Base-by-base conservation (phyloP, 441 rosid genomes). In the Sinapis alba region DNA sequence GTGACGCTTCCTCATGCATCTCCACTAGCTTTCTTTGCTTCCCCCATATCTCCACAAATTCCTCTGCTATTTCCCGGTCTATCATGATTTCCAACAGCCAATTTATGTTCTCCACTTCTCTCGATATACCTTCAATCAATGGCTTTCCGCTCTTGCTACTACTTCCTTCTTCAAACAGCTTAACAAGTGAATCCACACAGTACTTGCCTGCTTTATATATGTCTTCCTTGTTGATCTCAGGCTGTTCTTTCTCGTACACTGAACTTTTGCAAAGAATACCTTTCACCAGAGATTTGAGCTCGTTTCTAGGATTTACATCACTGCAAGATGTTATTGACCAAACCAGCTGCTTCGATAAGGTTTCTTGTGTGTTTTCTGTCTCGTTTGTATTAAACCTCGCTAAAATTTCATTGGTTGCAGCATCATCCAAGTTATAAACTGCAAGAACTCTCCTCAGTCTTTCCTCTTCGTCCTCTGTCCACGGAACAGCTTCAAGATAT, bases 401-500 rank as follows among this genome's bases (percentile, higher is more conserved):
- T 62, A 86, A 73, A 69, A 92, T 92, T 45, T 92, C 94, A 36
- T 74, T 71, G 11, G 83, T 77, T 47, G 87, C 84, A 70, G 79
- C 79, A 60, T 79, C 85, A 24, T 86, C 94, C 21, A 92, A 94
- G 54, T 79, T 84, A 67, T 83, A 79, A 68, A 82, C 75, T 21
- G 81, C 65, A 76, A 92, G 79, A 50, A 89, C 41, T 71, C 74
- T 77, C 79, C 95, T 84, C 72, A 94, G 65, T 69, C 88, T 92
- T 72, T 94, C 93, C 83, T 92, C 97, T 84, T 92, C 97, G 30
- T 90, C 97, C 81, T 92, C 98, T 1, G 91, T 87, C 97, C 98
- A 94, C 6, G 95, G 97, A 86, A 92, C 92, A 79, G 85, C 95
- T 79, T 90, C 97, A 36, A 90, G 84, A 84, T 90, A 92, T 68